Base-by-base conservation (phyloP, 768 basidiomycete genomes). In the Cytidiella melzeri region DNA sequence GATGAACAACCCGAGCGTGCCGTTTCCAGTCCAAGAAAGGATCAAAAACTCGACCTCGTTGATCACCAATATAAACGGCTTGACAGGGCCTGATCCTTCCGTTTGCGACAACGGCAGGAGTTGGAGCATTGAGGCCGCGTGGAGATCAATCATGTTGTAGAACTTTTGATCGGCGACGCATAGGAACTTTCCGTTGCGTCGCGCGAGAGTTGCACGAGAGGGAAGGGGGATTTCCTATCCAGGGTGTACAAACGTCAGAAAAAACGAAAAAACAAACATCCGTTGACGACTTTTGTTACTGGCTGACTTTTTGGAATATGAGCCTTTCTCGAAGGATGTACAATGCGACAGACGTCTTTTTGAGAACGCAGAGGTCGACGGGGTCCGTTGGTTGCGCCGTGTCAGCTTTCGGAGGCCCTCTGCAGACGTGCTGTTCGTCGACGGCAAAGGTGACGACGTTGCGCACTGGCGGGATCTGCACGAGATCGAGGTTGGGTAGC, bases 1-100 rank as follows among this genome's bases (percentile, higher is more conserved):
- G 55, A 97, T 74, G 57, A 97, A 98, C 9, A 98, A 69, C 0
- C 94, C 94, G 36, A 97, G 70, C 0, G 89, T 88, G 45, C 77
- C 81, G 3, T 73, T 68, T 12, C 90, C 94, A 1, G 84, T 92
- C 79, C 86, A 93, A 2, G 87, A 88, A 13, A 91, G 72, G 19
- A 96, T 74, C 38, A 97, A 75, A 57, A 93, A 96, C 64, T 96
- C 93, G 55, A 77, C 80, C 25, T 80, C 79, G 28, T 76, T 73
- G 21, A 94, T 77, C 20, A 91, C 79, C 1, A 82, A 79, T 42
- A 95, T 89, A 21, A 77, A 79, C 0, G 91, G 90, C 36, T 82
- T 79, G 19, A 83, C 69, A 20, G 56, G 57, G 2, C 66, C 60
- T 2, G 68, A 62, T 2, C 74, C 76, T 7, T 61, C 56, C 1